phyloP scores from a whole-genome alignment of 768 basidiomycete species.

The Coprinopsis strossmayeri region DNA sequence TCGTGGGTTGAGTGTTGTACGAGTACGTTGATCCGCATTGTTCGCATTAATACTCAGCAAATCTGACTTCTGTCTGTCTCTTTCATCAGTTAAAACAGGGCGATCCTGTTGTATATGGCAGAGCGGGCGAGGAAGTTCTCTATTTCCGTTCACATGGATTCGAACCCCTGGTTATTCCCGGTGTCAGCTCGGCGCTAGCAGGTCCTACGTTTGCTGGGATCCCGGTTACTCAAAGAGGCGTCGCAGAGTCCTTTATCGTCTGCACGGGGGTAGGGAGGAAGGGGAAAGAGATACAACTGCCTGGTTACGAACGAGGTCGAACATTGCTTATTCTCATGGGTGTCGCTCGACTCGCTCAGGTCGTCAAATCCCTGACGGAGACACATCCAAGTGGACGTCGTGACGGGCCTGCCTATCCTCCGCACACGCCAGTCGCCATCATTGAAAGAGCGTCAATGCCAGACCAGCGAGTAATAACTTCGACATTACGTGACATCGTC shows the following conservation, averaged over 20 bases:
- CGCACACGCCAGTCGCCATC: conserved; percentile 78
- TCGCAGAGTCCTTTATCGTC: conserved; percentile 81
- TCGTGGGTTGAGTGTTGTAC: conserved; percentile 78
- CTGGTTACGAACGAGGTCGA: conserved; percentile 76
- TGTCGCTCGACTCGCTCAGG: conserved; percentile 73
- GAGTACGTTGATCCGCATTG: conserved; percentile 42
- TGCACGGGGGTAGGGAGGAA: conserved; percentile 91
- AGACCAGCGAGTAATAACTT: conserved; percentile 81
- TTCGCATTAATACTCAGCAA: neutral
- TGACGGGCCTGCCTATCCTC: conserved; percentile 57
- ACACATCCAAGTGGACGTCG: conserved; percentile 16
- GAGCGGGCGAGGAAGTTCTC: conserved; percentile 90
- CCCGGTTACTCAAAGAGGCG: conserved; percentile 93
- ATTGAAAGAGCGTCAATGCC: conserved; percentile 93
- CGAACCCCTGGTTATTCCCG: conserved; percentile 81
- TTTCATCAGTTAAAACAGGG: conserved; percentile 83
- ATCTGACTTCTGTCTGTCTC: neutral
- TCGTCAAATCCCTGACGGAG: conserved; percentile 54
- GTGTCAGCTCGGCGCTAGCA: conserved; percentile 84
- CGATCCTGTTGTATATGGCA: conserved; percentile 91
- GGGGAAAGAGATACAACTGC: conserved; percentile 79
- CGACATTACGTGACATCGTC: conserved; percentile 69
- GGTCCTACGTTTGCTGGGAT: conserved; percentile 88
- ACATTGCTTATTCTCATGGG: conserved; percentile 93
- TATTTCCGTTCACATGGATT: conserved; percentile 86